phyloP scores from a whole-genome alignment of 371 early-diverging fungal species.

The Rhizomucor miehei region DNA sequence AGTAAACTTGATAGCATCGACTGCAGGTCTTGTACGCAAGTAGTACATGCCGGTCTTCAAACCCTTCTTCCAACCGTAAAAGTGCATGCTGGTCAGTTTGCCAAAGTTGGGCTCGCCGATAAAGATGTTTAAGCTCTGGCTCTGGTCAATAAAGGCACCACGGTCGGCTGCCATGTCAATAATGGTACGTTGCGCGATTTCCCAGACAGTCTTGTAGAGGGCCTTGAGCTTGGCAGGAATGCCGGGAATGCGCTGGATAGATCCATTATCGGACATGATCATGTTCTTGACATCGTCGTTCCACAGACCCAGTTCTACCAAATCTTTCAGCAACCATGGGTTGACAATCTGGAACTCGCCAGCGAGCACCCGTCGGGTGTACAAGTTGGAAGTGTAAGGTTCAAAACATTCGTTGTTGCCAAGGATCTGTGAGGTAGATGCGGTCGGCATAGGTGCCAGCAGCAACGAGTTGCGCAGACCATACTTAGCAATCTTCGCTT shows the following conservation, averaged over 20 bases:
- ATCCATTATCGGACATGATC: slow-evolving; percentile 96
- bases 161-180: slow-evolving; percentile 93
- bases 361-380: slow-evolving; percentile 96
- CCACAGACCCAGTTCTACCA: slow-evolving; percentile 95
- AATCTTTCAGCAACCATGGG: slow-evolving; percentile 92
- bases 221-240: slow-evolving; percentile 94
- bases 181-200: slow-evolving; percentile 89
- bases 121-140: slow-evolving; percentile 98
- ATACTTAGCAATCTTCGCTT: slow-evolving; percentile 78
- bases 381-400: slow-evolving; percentile 98
- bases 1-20: slow-evolving; percentile 97
- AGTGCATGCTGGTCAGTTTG: slow-evolving; percentile 98
- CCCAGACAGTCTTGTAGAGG: slow-evolving; percentile 99
- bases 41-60: slow-evolving; percentile 99
- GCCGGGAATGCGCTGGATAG: slow-evolving; percentile 72
- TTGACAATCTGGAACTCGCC: slow-evolving; percentile 99
- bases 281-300: slow-evolving; percentile 95
- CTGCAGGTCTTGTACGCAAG: slow-evolving; percentile 95
- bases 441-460: slow-evolving; percentile 99
- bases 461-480: slow-evolving; percentile 99
- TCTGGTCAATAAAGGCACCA: slow-evolving; percentile 98
- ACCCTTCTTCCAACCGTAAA: slow-evolving; percentile 98
- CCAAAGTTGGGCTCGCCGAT: slow-evolving; percentile 90
- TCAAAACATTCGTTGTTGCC: slow-evolving; percentile 99
- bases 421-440: slow-evolving; percentile 98